These are phyloP conservation scores for Moesziomyces aphidis DNA, from an alignment of 1,284 basidiomycete genomes.

Conservation along the genomic window DNA sequence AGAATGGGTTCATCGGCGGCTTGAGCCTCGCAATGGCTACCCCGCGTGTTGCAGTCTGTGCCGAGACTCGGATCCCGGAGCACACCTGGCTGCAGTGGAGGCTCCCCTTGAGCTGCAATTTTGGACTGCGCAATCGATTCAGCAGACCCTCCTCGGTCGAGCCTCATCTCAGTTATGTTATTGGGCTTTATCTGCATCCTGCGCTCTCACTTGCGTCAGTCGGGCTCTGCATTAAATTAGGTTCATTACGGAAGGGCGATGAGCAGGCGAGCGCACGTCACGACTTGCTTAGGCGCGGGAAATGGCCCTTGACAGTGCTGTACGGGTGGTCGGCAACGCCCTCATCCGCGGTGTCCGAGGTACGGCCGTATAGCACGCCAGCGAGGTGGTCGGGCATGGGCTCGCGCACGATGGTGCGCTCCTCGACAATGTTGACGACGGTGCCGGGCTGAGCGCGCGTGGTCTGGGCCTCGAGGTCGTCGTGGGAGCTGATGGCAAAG, in stretches of 20 bases:
- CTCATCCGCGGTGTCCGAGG: neutral
- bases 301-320: constrained; percentile 16
- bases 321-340: constrained; percentile 4
- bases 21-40: neutral
- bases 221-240: no score
- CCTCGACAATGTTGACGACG: constrained; percentile 27
- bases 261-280: neutral
- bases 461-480: constrained; percentile 23
- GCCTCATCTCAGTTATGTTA: no score
- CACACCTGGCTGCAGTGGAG: neutral
- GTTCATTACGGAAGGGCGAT: no score
- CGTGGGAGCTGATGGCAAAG: constrained; percentile 17
- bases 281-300: constrained; percentile 30
- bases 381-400: constrained; percentile 44
- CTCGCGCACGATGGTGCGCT: constrained; percentile 24
- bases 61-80: neutral
- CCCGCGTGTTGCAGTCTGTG: neutral
- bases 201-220: neutral
- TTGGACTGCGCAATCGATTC: no score
- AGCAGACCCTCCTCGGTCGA: no score
- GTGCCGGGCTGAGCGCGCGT: neutral
- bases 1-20: neutral
- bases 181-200: neutral
- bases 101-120: no score
- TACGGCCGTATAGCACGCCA: constrained; percentile 4